Evolutionary conservation across 306 rosid genomes (phyloP).

Genomic region (Cucurbita moschata): DNA sequence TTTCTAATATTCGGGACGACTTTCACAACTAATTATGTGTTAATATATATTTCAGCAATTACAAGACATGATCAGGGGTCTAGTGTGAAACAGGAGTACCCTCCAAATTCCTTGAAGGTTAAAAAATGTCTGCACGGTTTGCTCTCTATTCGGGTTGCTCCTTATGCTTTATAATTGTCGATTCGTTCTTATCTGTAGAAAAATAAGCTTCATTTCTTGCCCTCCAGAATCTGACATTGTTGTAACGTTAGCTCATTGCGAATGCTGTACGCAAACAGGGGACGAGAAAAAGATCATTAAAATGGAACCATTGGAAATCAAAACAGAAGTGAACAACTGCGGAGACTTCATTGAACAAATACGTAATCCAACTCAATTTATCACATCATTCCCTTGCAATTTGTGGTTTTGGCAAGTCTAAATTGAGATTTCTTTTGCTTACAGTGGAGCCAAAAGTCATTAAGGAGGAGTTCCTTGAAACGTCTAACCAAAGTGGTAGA

Average conservation of each 20-base stretch:
- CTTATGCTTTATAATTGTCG: background rate
- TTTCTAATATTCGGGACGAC: background rate
- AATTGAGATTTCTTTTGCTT: background rate
- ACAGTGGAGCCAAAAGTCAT: constrained; percentile 20
- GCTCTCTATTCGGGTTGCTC: background rate
- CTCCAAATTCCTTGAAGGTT: background rate
- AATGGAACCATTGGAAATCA: constrained; percentile 15
- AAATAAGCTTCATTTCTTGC: background rate
- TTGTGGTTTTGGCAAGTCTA: background rate
- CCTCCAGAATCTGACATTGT: background rate
- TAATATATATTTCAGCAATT: constrained; percentile 5
- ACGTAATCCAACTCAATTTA: constrained; percentile 11
- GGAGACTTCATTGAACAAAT: constrained; percentile 10
- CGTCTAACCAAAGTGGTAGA: background rate
- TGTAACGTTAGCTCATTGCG: background rate
- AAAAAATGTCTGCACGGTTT: constrained; percentile 1
- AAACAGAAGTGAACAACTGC: constrained; percentile 9
- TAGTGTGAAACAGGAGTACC: background rate
- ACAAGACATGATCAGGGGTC: constrained; percentile 18
- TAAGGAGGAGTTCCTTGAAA: constrained; percentile 10
- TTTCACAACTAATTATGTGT: background rate
- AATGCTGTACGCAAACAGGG: constrained; percentile 20
- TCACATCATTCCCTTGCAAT: background rate
- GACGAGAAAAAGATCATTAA: constrained; percentile 6
- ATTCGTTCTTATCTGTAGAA: background rate